Evolutionary conservation across 2,329 filamentous ascomycete species (phyloP), one percentile per base, ranked within the genome.

Genomic region (Penicillium sp.): DNA sequence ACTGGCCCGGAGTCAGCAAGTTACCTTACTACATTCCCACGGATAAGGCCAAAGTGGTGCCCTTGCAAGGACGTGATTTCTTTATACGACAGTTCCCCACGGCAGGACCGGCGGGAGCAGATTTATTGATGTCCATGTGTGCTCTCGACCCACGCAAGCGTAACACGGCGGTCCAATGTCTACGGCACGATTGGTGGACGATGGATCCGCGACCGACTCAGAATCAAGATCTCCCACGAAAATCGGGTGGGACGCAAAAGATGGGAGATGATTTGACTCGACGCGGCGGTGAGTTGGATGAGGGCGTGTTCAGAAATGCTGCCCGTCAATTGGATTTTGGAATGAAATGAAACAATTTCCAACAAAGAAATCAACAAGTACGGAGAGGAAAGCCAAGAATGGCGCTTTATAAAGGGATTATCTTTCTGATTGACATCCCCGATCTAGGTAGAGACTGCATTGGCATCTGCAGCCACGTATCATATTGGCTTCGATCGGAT

Each of bases 1-100:
- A 90, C 67, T 99, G 93, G 93, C 91, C 93, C 0, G 92, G 92
- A 25, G 91, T 99, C 7, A 84, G 84, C 4, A 83, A 83, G 55
- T 76, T 99, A 10, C 83, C 84, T 12, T 86, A 86, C 52, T 99
- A 93, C 71, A 82, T 90, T n/a, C 80, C 87, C 1, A 79, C 86
- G 1, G 80, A 81, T 54, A 64, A 80, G 48, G 69, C 73, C 48
- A 78, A 83, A 54, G 57, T 73, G 75, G 82, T 60, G 60, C 89
- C 70, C 1, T 58, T 80, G 18, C 80, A 81, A 54, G 82, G 82
- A 1, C 80, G 81, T 54, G 83, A 87, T 48, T 86, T 86, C 64
- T 96, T 89, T 76, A 77, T 86, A 64, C 75, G 77, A 45, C 82
- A 83, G 53, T 96, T 99, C 65, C 84, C 87, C 47, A 87, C 87